Conservation (phyloP, 805 yeast species). For the Metschnikowia kofuensis region DNA sequence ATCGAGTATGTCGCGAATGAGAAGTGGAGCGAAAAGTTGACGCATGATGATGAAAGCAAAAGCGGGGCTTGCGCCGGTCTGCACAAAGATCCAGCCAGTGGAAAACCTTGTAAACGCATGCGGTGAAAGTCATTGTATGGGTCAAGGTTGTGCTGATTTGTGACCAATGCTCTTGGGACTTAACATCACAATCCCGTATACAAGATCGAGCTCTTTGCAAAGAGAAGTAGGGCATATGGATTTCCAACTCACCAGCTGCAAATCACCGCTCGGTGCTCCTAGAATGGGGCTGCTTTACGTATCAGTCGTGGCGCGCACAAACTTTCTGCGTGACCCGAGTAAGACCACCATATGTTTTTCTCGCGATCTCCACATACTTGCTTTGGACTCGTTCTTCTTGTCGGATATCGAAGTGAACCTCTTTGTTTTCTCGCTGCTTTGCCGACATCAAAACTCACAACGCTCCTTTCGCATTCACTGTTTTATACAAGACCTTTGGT, state of each 20-base stretch:
- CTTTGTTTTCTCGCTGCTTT: not conserved
- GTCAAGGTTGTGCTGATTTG: not conserved
- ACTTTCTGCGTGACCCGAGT: constrained; percentile 18
- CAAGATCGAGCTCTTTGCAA: not conserved
- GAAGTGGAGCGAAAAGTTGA: constrained; percentile 5
- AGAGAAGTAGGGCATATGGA: not conserved
- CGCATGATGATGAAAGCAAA: constrained; percentile 12
- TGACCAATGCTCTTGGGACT: no score
- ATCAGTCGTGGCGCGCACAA: constrained; percentile 16
- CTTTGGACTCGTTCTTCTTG: constrained; percentile 3
- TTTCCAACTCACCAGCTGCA: not conserved
- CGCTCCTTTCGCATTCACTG: no score
- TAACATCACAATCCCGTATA: not conserved
- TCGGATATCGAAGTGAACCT: not conserved
- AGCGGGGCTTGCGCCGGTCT: constrained; percentile 12
- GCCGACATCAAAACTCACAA: not conserved
- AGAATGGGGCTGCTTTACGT: no score
- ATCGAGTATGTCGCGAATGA: not conserved
- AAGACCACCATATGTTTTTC: constrained; percentile 7
- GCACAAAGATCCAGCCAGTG: not conserved
- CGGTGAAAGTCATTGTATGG: not conserved
- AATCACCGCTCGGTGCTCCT: no score
- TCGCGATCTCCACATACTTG: constrained; percentile 15
- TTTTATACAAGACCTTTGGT: no score
- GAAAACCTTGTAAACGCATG: not conserved